Conservation (phyloP, 148 eudicot species). For the Polygonum aviculare region DNA sequence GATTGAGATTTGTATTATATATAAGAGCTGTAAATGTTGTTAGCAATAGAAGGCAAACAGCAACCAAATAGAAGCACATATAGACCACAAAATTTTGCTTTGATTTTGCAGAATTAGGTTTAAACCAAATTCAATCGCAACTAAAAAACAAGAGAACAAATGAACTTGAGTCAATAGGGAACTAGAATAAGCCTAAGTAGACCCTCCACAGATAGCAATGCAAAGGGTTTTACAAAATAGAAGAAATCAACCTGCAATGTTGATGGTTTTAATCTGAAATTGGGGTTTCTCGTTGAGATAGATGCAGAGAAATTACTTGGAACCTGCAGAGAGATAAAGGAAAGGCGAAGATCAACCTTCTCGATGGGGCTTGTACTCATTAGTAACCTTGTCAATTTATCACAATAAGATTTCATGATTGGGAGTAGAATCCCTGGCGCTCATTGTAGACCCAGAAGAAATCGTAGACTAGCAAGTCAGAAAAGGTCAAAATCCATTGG, state of each 20-base stretch:
- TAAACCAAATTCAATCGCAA: not conserved
- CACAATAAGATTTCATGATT: not conserved
- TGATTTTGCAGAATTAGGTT: not conserved
- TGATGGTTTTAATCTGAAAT: not conserved
- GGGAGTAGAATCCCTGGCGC: not conserved
- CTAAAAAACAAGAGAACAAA: not conserved
- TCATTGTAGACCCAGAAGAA: not conserved
- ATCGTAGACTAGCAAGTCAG: not conserved
- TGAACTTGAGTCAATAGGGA: not conserved
- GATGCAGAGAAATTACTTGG: not conserved
- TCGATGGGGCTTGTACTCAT: not conserved
- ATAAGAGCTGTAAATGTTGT: not conserved
- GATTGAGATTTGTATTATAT: not conserved
- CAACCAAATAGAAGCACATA: not conserved
- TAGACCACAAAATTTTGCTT: not conserved
- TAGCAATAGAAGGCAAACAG: not conserved
- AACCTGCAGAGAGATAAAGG: not conserved
- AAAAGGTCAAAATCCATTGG: slow-evolving; percentile 5
- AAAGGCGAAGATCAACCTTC: not conserved
- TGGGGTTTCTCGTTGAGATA: slow-evolving; percentile 4
- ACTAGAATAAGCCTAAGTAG: not conserved
- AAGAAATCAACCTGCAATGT: not conserved
- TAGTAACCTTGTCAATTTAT: not conserved
- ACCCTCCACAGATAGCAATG: not conserved
- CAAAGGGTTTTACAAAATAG: not conserved